Conservation (phyloP, 140 eudicot genomes). For the Artemisia princeps region DNA sequence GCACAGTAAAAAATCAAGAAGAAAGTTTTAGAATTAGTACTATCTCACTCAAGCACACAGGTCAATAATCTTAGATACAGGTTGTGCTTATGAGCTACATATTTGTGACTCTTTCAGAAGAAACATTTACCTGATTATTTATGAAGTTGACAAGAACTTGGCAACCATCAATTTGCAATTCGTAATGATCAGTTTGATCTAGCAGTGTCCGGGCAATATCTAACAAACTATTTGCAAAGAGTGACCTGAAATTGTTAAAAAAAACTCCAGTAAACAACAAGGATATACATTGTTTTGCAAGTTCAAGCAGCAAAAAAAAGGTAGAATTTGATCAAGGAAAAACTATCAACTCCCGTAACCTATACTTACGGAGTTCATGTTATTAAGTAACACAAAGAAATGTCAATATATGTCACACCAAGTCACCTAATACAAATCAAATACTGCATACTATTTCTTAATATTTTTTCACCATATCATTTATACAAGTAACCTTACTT, state of each 20-base stretch:
- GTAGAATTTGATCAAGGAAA: too few relatives aligned
- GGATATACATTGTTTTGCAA: constrained; percentile 11
- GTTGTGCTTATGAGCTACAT: neutral
- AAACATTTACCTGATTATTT: constrained; percentile 50
- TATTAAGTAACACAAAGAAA: too few relatives aligned
- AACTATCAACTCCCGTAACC: too few relatives aligned
- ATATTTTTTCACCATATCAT: neutral
- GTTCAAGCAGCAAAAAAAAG: neutral
- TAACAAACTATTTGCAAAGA: constrained; percentile 63
- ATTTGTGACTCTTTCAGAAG: neutral
- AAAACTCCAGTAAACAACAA: neutral
- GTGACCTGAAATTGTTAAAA: constrained; percentile 48
- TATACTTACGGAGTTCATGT: too few relatives aligned
- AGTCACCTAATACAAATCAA: neutral
- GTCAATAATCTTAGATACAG: neutral
- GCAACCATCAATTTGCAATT: constrained; percentile 62
- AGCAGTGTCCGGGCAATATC: constrained; percentile 56
- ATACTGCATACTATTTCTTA: neutral
- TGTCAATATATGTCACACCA: too few relatives aligned
- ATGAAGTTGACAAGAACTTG: constrained; percentile 54
- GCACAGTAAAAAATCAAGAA: too few relatives aligned
- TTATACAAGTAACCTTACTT: neutral
- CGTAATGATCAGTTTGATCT: constrained; percentile 48
- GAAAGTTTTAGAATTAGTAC: too few relatives aligned
- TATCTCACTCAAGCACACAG: neutral